Conservation (phyloP, 495 filamentous ascomycete genomes). For the Xylaria telfairii region DNA sequence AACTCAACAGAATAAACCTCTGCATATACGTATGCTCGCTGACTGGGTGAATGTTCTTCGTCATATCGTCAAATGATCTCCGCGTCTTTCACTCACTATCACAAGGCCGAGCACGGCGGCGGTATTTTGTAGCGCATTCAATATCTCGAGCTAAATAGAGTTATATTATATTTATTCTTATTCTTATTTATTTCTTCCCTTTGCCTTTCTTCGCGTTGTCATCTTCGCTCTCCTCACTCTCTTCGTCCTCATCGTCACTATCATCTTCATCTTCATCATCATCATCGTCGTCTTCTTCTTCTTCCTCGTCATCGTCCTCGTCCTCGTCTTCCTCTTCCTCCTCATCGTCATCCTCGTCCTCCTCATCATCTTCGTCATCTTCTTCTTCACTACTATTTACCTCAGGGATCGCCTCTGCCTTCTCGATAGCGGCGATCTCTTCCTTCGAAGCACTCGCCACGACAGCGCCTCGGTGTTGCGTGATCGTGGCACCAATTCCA, state of each 20-base stretch:
- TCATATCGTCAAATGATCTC: neutral
- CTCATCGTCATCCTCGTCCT: constrained; percentile 32
- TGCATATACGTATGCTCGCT: neutral
- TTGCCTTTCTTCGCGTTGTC: constrained; percentile 17
- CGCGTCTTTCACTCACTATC: neutral
- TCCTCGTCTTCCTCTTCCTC: constrained; percentile 37
- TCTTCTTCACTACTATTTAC: constrained; percentile 34
- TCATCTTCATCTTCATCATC: constrained; percentile 39
- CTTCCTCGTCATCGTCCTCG: constrained; percentile 33
- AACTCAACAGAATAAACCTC: neutral
- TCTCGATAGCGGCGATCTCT: constrained; percentile 49
- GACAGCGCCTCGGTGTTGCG: constrained; percentile 36
- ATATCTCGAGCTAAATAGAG: neutral
- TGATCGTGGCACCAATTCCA: constrained; percentile 41
- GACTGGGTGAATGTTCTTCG: neutral
- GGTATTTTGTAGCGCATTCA: neutral
- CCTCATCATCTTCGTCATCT: constrained; percentile 24
- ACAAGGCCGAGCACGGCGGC: neutral
- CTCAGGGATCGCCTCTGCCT: constrained; percentile 47
- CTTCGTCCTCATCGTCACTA: constrained; percentile 30
- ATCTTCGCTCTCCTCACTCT: neutral
- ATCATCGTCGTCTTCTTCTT: constrained; percentile 36
- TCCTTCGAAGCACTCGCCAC: constrained; percentile 39
- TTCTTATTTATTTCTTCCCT: constrained; percentile 14
- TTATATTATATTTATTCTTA: neutral